Conservation (phyloP, 495 filamentous ascomycete species). For the Letharia columbiana region DNA sequence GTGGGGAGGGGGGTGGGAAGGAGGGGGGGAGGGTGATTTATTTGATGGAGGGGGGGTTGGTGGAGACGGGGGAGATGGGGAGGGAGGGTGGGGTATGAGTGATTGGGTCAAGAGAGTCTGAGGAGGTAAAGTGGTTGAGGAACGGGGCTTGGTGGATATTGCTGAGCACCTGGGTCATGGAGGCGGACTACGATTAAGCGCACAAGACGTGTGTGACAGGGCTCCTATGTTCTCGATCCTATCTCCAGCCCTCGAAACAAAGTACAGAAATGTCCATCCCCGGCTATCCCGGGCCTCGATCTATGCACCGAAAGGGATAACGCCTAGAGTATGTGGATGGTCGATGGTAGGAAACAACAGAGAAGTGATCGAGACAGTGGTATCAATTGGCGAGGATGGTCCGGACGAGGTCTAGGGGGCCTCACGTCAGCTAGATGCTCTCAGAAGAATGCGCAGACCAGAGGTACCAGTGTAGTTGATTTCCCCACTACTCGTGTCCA, state of each 20-base stretch:
- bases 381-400: slow-evolving; percentile 88
- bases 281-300: slow-evolving; percentile 2
- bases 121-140: slow-evolving; percentile 29
- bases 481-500: slow-evolving; percentile 87
- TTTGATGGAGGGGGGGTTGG: slow-evolving; percentile 48
- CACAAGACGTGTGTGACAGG: neutral
- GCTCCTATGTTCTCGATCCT: neutral
- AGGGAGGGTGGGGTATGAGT: slow-evolving; percentile 19
- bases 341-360: slow-evolving; percentile 24
- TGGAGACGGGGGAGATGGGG: slow-evolving; percentile 42
- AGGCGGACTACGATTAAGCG: neutral
- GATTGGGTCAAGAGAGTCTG: neutral
- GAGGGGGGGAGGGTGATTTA: slow-evolving; percentile 43
- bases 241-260: neutral
- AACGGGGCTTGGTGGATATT: neutral
- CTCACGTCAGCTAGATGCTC: slow-evolving; percentile 17
- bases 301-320: slow-evolving; percentile 16
- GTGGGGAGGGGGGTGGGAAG: slow-evolving; percentile 15
- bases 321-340: slow-evolving; percentile 15
- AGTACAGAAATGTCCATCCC: neutral
- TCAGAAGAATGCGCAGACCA: neutral
- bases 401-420: slow-evolving; percentile 67
- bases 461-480: slow-evolving; percentile 84
- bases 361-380: neutral
- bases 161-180: neutral